Evolutionary conservation across 352 stramenopile genomes (phyloP), one percentile per base, ranked within the genome.

Genomic region (Globisporangium perplexum): DNA sequence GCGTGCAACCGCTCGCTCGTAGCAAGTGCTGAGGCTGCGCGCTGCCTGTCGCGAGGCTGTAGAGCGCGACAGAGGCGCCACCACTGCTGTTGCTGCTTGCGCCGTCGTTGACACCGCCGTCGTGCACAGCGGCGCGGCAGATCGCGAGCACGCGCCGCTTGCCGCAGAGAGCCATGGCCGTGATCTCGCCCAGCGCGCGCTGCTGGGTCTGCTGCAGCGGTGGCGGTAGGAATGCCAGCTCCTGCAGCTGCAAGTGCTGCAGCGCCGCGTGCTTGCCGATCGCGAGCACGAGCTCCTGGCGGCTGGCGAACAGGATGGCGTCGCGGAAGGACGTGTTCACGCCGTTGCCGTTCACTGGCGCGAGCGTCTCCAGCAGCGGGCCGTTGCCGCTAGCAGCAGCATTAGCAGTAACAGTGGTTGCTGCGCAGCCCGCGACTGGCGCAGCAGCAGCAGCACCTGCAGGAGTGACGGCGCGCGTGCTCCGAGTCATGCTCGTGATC

Each of bases 221-320:
- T 53, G 58, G 44, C 72, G 74, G 14, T 50, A 90, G 53, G 53
- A 92, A 76, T 23, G 43, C 64, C 36, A 88, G 53, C 43, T 89
- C 76, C 35, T 90, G 77, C 0, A 56, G 71, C 39, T 80, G 75
- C 4, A 74, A 60, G 57, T 92, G 83, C 50, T 92, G 82, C 18
- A 90, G 57, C 49, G 78, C 76, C 12, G 75, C 73, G 47, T 74
- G 76, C 55, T 88, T 88, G 46, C 77, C 82, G 36, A 88, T 65
- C 26, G 59, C 73, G 36, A 87, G 55, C 24, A 90, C 56, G 24
- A 92, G 53, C 55, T 90, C 79, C 4, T 88, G 59, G 6, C 71
- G 74, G 60, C 78, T 71, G 18, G 87, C 38, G 44, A 72, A 80
- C 23, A 83, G 56, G 7, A 89, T n/a, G 7, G 68, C 48, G 59